Base-by-base conservation (phyloP, 2,329 filamentous ascomycete species). In the Coniochaeta pulveracea region DNA sequence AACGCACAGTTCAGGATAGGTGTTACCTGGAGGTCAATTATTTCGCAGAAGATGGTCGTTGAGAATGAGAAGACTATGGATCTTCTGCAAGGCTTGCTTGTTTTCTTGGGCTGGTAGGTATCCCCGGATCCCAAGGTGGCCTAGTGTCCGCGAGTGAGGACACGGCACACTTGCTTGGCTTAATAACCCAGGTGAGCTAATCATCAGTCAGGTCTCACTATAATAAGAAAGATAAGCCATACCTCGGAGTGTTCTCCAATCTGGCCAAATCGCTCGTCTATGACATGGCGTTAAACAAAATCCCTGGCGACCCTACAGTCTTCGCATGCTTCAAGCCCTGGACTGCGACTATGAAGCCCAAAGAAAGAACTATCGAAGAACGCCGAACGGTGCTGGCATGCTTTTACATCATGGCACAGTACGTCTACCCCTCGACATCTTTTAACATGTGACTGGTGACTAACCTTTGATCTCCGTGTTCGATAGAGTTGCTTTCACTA, bases 51-150 rank as follows among this genome's bases (percentile, higher is more conserved):
- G 35, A 49, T 70, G 17, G 43, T 73, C 6, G 37, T 69, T 10
- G 56, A 65, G 8, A 51, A 58, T n/a, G 66, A 72, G 35, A 59
- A 61, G 33, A 61, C 48, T 30, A 50, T 73, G 24, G 72, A 76
- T 40, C 40, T 74, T 9, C 49, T 76, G 2, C 52, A 67, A 9
- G 69, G 69, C 0, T 37, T 73, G 4, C 43, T 76, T 11, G 39
- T 54, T 41, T 33, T 63, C 52, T 34, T 51, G 61, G 15, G 54
- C 19, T 74, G 69, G 66, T 64, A 46, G 42, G 55, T 41, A 15
- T 26, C 27, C 8, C 16, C 14, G n/a, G n/a, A n/a, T n/a, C n/a
- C n/a, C n/a, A n/a, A n/a, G n/a, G n/a, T n/a, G n/a, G n/a, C n/a
- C n/a, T n/a, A n/a, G n/a, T n/a, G n/a, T n/a, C n/a, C n/a, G n/a